phyloP scores from a whole-genome alignment of 2,329 filamentous ascomycete species.

The Colletotrichum sp. region DNA sequence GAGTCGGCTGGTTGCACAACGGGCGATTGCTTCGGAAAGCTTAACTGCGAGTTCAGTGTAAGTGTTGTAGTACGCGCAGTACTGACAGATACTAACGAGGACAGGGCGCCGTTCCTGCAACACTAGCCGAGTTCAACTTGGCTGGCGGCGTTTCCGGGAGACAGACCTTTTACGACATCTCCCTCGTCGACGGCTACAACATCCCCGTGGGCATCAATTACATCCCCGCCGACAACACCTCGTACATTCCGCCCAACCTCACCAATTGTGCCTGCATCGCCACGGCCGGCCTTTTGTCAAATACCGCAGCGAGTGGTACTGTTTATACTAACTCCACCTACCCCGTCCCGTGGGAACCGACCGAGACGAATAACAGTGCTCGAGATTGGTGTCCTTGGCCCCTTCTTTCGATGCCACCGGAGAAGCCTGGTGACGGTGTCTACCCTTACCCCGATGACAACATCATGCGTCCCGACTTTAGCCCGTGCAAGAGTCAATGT shows the following conservation, averaged over 20 bases:
- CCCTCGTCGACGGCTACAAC: conserved; percentile 85
- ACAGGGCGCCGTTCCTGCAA: conserved; percentile 75
- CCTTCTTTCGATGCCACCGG: conserved; percentile 70
- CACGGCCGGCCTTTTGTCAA: conserved; percentile 66
- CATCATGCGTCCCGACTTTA: conserved; percentile 73
- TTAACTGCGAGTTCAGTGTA: conserved; percentile 74
- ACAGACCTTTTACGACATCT: conserved; percentile 85
- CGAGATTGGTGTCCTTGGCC: conserved; percentile 82
- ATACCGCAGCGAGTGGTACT: conserved; percentile 55
- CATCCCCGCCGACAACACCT: conserved; percentile 64
- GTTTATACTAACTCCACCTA: conserved; percentile 69
- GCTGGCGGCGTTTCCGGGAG: conserved; percentile 62
- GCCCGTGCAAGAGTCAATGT: conserved; percentile 80
- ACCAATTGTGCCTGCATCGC: conserved; percentile 81
- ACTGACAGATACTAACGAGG: neutral
- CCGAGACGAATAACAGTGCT: conserved; percentile 61
- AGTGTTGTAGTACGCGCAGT: conserved; percentile 31
- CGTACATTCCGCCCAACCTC: conserved; percentile 75
- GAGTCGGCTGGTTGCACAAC: conserved; percentile 73
- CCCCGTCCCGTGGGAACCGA: conserved; percentile 70
- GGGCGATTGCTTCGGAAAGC: conserved; percentile 75
- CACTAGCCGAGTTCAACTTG: conserved; percentile 82
- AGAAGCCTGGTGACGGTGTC: conserved; percentile 74
- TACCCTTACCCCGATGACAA: conserved; percentile 83
- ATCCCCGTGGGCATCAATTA: conserved; percentile 71